Evolutionary conservation across 805 yeast species (phyloP), one percentile per base, ranked within the genome.

Genomic region (Starmerella floricola): DNA sequence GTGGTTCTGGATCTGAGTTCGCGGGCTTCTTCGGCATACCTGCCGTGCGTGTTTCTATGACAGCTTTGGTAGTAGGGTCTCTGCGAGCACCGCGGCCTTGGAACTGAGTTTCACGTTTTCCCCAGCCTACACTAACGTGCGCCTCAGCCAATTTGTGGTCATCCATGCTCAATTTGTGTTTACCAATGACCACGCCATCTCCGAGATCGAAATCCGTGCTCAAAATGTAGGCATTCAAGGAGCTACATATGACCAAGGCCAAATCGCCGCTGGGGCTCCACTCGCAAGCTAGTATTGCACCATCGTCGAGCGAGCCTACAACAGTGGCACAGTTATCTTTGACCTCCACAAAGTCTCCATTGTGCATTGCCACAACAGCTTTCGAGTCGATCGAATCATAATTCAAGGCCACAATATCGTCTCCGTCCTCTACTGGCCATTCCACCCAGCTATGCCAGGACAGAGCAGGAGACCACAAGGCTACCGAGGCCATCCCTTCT

Each of bases 121-220:
- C 99, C 99, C 99, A 91, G 20, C 99, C 99, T 33, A 91, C 95
- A 21, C 88, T 79, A 29, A 91, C 95, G 57, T 91, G 95, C 51
- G 77, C 78, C 12, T 47, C 44, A 2, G 86, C 78, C 26, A 68
- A 65, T 38, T 74, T 62, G 36, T 87, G 67, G 58, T 91, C 98
- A 8, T 69, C 71, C 0, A 72, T 64, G 35, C 69, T 61, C 46
- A 86, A 61, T 24, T 62, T 59, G 42, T 68, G 68, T 55, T 88
- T 96, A 10, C 74, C 64, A 19, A 88, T 68, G 1, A 37, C 48
- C n/a, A 40, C 44, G 16, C 40, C 47, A 5, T 19, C 26, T 8
- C 40, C 41, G 23, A 34, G 29, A 50, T 88, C 96, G 49, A 86
- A 81, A 33, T 71, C 64, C 49, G 94, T 71, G 30, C 87, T 79